Evolutionary conservation across 2,329 filamentous ascomycete species (phyloP), one percentile per base, ranked within the genome.

Genomic region (Apiospora arundinis): DNA sequence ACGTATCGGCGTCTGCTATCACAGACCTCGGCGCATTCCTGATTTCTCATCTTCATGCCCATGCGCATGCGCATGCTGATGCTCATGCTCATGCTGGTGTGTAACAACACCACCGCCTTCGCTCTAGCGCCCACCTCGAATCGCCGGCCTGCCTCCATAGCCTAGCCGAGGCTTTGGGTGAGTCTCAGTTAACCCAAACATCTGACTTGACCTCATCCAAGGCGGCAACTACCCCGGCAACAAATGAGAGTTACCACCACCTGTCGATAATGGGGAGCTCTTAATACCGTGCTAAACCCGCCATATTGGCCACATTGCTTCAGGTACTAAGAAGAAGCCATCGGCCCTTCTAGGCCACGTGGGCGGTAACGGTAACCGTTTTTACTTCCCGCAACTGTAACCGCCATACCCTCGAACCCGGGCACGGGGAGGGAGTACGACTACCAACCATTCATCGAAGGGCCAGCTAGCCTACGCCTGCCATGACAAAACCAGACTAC

Each of bases 351-450:
- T 4, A 28, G 18, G 32, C 56, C 56, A 63, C 56, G 56, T 63
- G 56, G 49, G n/a, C 23, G 56, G 32, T n/a, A 63, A 63, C 56
- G 56, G 56, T n/a, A 63, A 63, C 32, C 32, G 56, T 32, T 63
- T 63, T 63, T 63, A 6, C 56, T 40, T 40, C 56, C 52, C 56
- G 52, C 52, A 60, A 32, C 18, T 28, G 12, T 14, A 48, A 48
- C 23, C 49, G 14, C 49, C 16, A 28, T 18, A 32, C 52, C 52
- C 52, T 60, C 28, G 16, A 37, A 16, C 32, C 7, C 52, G 16
- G 49, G 16, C 9, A 6, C 21, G 28, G 28, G 28, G 52, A 37
- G 52, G 4, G 8, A 37, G 25, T 28, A 40, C 32, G 52, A 60
- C 52, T 28, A 11, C 32, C 56, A 28, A 11, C 32, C 56, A 18